Base-by-base conservation (phyloP, 495 filamentous ascomycete genomes). In the Lindgomyces ingoldianus region DNA sequence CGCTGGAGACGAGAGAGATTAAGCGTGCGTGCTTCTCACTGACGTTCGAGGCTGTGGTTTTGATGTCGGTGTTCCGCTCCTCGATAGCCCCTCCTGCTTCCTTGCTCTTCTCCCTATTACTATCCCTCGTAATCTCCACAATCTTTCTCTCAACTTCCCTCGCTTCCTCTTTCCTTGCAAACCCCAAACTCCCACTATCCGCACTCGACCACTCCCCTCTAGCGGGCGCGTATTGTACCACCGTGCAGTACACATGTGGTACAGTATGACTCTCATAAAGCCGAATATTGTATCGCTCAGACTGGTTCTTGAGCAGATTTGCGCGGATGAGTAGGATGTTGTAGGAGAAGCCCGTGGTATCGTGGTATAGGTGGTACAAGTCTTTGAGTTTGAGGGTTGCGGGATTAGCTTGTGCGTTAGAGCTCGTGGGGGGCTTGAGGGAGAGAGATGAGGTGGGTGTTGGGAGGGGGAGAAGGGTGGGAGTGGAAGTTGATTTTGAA, bases 241-340 rank as follows among this genome's bases (percentile, higher is more conserved):
- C 45, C 67, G 60, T 70, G 39, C 64, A 63, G 70, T 85, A 88
- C 16, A 70, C 74, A 54, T 76, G 73, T 1, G 83, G 83, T 4
- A 69, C 45, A 8, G 75, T 63, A 62, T 79, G 73, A 0, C 80
- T 76, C 67, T 85, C 79, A 67, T 79, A 87, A 59, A 81, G 74
- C 45, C 74, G 78, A 27, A 81, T 67, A 12, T 62, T 59, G 62
- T 72, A 75, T 44, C 73, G 74, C 55, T 79, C 72, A 39, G 75
- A 76, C 25, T 53, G 71, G 71, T 81, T 80, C 24, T 56, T 52
- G 6, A 57, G 39, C 21, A 76, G 54, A 67, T 79, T 74, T 21
- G 74, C 64, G n/a, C 81, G 79, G 39, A 73, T 73, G 26, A 84
- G 74, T 12, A 69, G 69, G 63, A 84, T 65, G 62, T 81, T 76